phyloP scores from a whole-genome alignment of 2,329 filamentous ascomycete genomes.

The Cytospora schulzeri region DNA sequence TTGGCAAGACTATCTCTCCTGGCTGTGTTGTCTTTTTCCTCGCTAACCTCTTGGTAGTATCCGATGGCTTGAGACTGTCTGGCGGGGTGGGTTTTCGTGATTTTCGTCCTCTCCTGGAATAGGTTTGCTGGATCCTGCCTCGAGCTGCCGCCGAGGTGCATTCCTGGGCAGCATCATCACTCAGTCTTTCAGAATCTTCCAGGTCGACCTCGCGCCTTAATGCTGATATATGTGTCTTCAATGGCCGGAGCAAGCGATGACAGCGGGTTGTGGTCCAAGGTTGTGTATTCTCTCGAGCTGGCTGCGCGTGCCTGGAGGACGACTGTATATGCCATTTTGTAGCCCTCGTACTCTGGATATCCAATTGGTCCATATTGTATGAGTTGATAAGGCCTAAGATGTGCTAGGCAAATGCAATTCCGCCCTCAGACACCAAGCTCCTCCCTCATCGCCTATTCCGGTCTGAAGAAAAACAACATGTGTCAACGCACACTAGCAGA shows the following conservation, averaged over 20 bases:
- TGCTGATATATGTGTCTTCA: conserved; percentile 46
- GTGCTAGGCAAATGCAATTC: conserved; percentile 14
- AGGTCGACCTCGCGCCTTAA: conserved; percentile 41
- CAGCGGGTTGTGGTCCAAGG: conserved; percentile 53
- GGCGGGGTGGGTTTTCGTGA: neutral
- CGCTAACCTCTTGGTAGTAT: conserved; percentile 1
- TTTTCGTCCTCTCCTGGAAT: conserved; percentile 27
- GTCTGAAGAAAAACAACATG: neutral
- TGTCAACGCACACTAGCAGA: neutral
- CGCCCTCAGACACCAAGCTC: neutral
- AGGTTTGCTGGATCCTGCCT: conserved; percentile 23
- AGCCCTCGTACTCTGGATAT: neutral
- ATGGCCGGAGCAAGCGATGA: conserved; percentile 48
- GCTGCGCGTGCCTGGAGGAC: neutral
- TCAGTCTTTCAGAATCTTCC: conserved; percentile 10
- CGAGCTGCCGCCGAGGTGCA: neutral
- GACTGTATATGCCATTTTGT: conserved; percentile 2
- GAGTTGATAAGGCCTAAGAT: conserved; percentile 2
- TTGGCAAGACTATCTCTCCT: conserved; percentile 36
- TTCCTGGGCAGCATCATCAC: conserved; percentile 4
- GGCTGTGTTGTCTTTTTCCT: conserved; percentile 13
- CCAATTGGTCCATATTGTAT: conserved; percentile 21
- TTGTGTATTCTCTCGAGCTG: conserved; percentile 29
- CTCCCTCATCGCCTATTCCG: neutral
- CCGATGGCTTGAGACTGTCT: neutral